Evolutionary conservation across 129 eudicot species (phyloP).

Genomic region (Glebionis coronaria): DNA sequence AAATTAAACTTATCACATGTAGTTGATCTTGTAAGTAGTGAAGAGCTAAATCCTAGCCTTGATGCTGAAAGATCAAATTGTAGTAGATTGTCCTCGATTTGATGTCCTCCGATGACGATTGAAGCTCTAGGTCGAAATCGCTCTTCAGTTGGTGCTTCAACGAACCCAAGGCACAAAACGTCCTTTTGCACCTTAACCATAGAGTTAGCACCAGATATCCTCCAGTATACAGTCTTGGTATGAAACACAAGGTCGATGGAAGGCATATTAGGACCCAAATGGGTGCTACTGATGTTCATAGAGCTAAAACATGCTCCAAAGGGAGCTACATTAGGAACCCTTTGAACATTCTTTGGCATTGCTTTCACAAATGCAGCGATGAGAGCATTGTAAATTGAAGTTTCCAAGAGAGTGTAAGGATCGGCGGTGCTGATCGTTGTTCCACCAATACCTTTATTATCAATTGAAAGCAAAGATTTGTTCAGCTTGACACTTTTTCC

Average conservation of each 20-base stretch:
- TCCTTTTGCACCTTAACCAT: background rate
- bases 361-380: background rate
- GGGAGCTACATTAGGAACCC: background rate
- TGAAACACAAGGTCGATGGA: background rate
- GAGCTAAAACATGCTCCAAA: background rate
- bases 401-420: background rate
- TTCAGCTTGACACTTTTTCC: background rate
- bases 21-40: background rate
- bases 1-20: background rate
- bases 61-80: background rate
- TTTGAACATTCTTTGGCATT: background rate
- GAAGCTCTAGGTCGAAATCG: background rate
- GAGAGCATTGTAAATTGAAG: background rate
- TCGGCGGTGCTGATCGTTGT: background rate
- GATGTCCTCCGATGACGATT: background rate
- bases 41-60: background rate
- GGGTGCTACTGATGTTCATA: background rate
- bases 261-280: background rate
- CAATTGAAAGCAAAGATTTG: background rate
- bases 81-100: background rate
- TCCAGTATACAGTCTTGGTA: background rate
- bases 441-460: background rate
- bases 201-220: background rate
- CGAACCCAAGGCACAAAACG: background rate
- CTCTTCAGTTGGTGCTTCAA: background rate